Evolutionary conservation across 208 protist species (phyloP), one percentile per base, ranked within the genome.

Genomic region (Leishmania amazonensis): DNA sequence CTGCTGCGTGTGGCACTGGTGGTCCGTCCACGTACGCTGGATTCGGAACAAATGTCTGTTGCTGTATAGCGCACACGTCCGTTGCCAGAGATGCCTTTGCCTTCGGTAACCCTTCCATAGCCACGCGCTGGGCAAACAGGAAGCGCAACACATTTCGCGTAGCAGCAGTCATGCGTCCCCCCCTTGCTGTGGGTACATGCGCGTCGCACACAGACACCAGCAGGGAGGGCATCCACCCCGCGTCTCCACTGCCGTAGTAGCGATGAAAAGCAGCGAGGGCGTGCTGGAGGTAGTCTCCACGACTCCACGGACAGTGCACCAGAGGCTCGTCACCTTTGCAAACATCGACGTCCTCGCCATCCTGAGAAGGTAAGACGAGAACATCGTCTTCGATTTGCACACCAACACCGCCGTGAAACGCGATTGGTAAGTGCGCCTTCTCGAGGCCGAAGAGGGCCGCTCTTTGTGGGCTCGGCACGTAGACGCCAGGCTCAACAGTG

Each of bases 401-500:
- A 2, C 89, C 91, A 3, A 91, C 47, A 7, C 89, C 89, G 49
- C 79, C 31, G 31, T 87, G 84, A 71, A 80, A 84, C 11, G 70
- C 62, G 5, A 21, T 28, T 0, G 84, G 84, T n/a, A 87, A 42
- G 38, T 81, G 79, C 40, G 54, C 45, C 21, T 78, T 24, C 17
- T 84, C 76, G 28, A 81, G 35, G 6, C 79, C 58, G 42, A 85
- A 86, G 6, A 64, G 60, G 13, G 65, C 40, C 11, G 79, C 85
- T 6, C 81, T 83, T 15, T 38, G 47, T 45, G 65, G 72, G 49
- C 62, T 57, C 0, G 88, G 88, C n/a, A 94, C 73, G 80, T 94
- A 94, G 40, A 94, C 68, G 45, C 91, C 91, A 3, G 91, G 91
- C 76, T 94, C 91, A 2, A 94, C 88, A 3, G 91, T 94, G 84